A percentile compares a stretch with the other conserved stretches of the same genome.
phyloP scores from a whole-genome alignment of 441 rosid genomes.

The Gossypium trilobum region DNA sequence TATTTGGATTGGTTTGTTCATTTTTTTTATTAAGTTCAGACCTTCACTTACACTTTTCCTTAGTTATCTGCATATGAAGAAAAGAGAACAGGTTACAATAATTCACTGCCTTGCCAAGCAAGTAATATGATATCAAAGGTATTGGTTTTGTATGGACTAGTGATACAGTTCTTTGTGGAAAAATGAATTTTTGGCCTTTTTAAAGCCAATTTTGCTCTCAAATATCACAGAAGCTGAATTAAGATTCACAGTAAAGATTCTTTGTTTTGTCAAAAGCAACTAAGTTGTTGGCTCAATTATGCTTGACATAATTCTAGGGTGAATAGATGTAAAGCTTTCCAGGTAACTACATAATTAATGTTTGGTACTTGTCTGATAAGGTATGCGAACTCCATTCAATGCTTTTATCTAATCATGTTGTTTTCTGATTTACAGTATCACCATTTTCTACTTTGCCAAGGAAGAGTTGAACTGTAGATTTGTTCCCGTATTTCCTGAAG shows the following conservation, averaged over 20 bases:
- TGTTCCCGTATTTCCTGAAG: slow-evolving; percentile 63
- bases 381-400: not conserved
- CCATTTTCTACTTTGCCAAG: slow-evolving; percentile 73
- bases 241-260: not conserved
- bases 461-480: slow-evolving; percentile 67
- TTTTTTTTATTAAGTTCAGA: not conserved
- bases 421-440: slow-evolving; percentile 42
- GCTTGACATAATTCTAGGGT: not conserved
- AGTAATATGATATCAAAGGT: not conserved
- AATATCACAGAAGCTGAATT: not conserved
- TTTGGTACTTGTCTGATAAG: not conserved
- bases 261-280: too few species aligned
- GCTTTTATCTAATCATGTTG: not conserved
- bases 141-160: not conserved
- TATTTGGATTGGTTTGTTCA: not conserved
- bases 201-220: not conserved
- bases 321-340: not conserved
- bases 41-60: not conserved
- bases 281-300: too few species aligned
- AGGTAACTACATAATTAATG: not conserved
- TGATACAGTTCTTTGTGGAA: not conserved
- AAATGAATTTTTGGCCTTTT: not conserved
- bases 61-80: not conserved
- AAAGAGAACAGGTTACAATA: not conserved
- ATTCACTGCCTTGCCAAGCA: not conserved